Evolutionary conservation across 768 basidiomycete species (phyloP), one percentile per base, ranked within the genome.

Genomic region (Boletus sensibilis): DNA sequence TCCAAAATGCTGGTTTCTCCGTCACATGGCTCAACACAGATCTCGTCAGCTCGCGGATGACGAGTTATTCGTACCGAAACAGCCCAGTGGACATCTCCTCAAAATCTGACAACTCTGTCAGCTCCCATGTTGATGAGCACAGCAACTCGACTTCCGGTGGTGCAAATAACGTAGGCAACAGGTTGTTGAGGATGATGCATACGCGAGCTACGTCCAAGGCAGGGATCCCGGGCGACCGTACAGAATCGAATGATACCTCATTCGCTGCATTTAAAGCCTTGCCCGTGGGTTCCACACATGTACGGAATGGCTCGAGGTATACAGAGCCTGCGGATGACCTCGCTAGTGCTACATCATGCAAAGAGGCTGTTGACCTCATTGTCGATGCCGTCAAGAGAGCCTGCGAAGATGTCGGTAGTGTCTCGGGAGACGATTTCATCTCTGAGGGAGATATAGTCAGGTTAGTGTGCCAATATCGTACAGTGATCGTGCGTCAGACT

Each of bases 1-100:
- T 78, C 20, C 92, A 98, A 74, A 98, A 98, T 67, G 87, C 87
- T 41, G 96, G 97, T 1, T 92, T 98, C 68, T 71, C 85, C 3
- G 70, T 98, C 47, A 80, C 82, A n/a, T 99, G 92, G 87, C 78
- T 82, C 38, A 84, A 84, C 43, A 75, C 81, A 1, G 78, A 86
- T 58, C 85, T 90, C 67, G 80, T 84, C 55, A 68, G 61, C 56
- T 92, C 92, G 0, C 83, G 93, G 25, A 78, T 86, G 41, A 86
- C 85, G 21, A 94, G 90, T 63, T 97, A 97, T 72, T 93, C 93
- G 6, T 76, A 97, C 33, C 78, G 87, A 50, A 97, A 95, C 71
- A 81, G 75, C 58, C 61, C 84, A 2, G 78, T 78, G 41, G 48
- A 71, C 23, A 34, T 63, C 16, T 20, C 54, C 11, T 16, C 57